Evolutionary conservation across 768 basidiomycete genomes (phyloP), one percentile per base, ranked within the genome.

Genomic region (Serendipita vermifera): DNA sequence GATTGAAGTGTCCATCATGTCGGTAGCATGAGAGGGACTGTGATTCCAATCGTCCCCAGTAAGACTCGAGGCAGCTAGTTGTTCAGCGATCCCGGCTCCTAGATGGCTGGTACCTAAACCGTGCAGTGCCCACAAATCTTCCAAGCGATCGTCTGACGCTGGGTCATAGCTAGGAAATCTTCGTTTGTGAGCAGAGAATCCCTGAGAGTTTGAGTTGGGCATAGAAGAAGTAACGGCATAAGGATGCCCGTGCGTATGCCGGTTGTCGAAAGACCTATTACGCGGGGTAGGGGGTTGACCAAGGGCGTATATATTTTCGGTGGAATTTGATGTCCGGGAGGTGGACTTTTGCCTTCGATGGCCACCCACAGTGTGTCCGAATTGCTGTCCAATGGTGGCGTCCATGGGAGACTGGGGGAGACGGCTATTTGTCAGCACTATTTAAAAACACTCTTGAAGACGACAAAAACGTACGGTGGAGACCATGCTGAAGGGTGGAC

Each of bases 91-190:
- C 29, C 46, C 46, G 24, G 29, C 29, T 22, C 46, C 46, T n/a
- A 51, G 32, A 51, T 51, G 46, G 24, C 24, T 31, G 15, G 46
- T 27, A 29, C 46, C 46, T 7, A 51, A 22, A n/a, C 46, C 46
- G 46, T 51, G 46, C 46, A 51, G 26, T 7, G 22, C 32, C 46
- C 46, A 51, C 7, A 51, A 31, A 51, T 51, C 22, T 22, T 51
- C 46, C 7, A 51, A 31, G 9, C 27, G 46, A n/a, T n/a, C n/a
- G n/a, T n/a, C 46, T 51, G 46, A 51, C 32, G 24, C 27, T 51
- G 24, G 26, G 46, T 51, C 46, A 51, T 51, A n/a, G 46, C 11
- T 51, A n/a, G 27, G n/a, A 15, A 51, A 31, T 26, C 24, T 22
- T 9, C 46, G 46, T 13, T n/a, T n/a, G 11, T 31, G 46, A 7